Conservation (phyloP, 2,329 filamentous ascomycete species). For the Cercospora zeae-maydis region DNA sequence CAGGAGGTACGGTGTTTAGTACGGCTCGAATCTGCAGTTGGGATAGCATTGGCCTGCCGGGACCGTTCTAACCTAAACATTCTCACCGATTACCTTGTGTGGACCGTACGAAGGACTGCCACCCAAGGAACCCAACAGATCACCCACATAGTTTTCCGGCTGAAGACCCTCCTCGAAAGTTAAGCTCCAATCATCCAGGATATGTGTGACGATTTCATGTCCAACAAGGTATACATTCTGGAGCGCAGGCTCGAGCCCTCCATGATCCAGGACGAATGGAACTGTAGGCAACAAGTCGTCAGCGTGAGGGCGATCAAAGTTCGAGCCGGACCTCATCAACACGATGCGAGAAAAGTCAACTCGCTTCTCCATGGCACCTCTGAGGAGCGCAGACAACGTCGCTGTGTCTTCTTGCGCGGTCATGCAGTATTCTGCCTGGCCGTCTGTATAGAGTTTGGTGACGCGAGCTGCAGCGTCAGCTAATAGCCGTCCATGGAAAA, state of each 20-base stretch:
- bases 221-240: slow-evolving; percentile 65
- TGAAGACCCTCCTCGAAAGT: slow-evolving; percentile 56
- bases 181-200: slow-evolving; percentile 57
- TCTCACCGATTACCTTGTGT: too few relatives aligned
- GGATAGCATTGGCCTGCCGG: too few relatives aligned
- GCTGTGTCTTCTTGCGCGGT: slow-evolving; percentile 40
- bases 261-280: slow-evolving; percentile 58
- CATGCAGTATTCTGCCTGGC: slow-evolving; percentile 37
- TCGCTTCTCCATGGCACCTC: slow-evolving; percentile 29
- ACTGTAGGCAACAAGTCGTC: slow-evolving; percentile 56
- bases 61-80: too few relatives aligned
- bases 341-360: slow-evolving; percentile 38
- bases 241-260: slow-evolving; percentile 61
- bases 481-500: slow-evolving; percentile 32
- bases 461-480: slow-evolving; percentile 33
- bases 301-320: slow-evolving; percentile 67
- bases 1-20: too few relatives aligned
- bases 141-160: slow-evolving; percentile 63
- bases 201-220: slow-evolving; percentile 60
- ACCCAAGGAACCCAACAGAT: slow-evolving; percentile 50
- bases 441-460: slow-evolving; percentile 36
- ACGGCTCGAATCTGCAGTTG: too few relatives aligned
- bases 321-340: slow-evolving; percentile 50
- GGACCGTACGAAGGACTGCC: too few relatives aligned
- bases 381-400: slow-evolving; percentile 35